These are phyloP conservation scores for Theileria parva DNA, from an alignment of 169 alveolate species.

Conservation along the genomic window DNA sequence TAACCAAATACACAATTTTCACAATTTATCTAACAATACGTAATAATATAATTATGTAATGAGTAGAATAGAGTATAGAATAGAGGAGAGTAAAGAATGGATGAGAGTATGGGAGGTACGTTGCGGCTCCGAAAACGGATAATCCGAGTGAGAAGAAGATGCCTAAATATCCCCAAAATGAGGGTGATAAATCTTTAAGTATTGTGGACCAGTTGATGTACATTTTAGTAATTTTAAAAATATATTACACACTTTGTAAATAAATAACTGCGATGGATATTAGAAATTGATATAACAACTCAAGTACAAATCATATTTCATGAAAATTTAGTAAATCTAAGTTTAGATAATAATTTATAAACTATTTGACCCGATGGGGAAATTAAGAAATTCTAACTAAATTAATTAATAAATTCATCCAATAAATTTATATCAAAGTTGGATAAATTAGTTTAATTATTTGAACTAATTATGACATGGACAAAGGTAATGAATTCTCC, in stretches of 20 bases:
- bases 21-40: not conserved
- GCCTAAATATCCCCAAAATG: constrained; percentile 89
- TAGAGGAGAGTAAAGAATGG: not conserved
- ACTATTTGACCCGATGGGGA: constrained; percentile 19
- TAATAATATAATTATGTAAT: not conserved
- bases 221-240: constrained; percentile 41
- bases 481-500: not conserved
- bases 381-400: constrained; percentile 21
- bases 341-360: not conserved
- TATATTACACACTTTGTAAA: not conserved
- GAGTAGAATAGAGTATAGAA: no score
- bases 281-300: not conserved
- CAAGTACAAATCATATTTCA: not conserved
- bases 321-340: not conserved
- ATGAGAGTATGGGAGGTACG: no score
- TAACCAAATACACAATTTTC: no score
- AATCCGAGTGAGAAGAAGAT: constrained; percentile 89
- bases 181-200: constrained; percentile 69
- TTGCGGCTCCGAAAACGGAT: constrained; percentile 94
- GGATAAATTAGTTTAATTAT: not conserved
- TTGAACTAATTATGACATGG: not conserved
- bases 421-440: not conserved
- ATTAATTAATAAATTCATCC: no score
- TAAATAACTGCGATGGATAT: not conserved
- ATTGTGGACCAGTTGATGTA: constrained; percentile 69